A percentile compares a stretch with the other conserved stretches of the same genome.
These are phyloP conservation scores for Musa itinerans DNA, from an alignment of 176 grass and related monocot genomes.

Conservation along the genomic window DNA sequence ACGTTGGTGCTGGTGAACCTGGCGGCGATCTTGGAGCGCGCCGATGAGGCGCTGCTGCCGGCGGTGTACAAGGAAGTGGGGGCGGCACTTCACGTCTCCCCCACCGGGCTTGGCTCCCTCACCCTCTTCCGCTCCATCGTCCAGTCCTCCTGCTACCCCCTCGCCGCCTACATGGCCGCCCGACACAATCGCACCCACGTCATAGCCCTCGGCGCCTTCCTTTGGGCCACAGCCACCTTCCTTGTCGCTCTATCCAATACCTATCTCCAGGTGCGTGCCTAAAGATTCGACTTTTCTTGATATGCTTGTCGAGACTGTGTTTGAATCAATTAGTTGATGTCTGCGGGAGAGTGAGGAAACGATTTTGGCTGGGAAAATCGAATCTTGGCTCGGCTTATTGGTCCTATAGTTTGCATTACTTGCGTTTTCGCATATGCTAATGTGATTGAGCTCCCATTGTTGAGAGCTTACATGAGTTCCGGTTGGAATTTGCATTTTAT, in stretches of 20 bases:
- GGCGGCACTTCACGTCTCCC: slow-evolving; percentile 52
- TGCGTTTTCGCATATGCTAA: too few species aligned
- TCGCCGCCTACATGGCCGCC: slow-evolving; percentile 65
- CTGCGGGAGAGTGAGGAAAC: too few species aligned
- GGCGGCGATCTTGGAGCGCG: slow-evolving; percentile 79
- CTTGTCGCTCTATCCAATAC: slow-evolving; percentile 64
- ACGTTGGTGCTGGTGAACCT: slow-evolving; percentile 66
- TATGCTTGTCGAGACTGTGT: too few species aligned
- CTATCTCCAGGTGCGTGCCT: slow-evolving; percentile 41
- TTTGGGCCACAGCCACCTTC: slow-evolving; percentile 90
- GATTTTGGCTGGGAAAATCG: too few species aligned
- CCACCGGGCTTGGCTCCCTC: slow-evolving; percentile 55
- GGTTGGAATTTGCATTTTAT: too few species aligned
- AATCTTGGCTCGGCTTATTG: too few species aligned
- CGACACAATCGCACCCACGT: slow-evolving; percentile 75
- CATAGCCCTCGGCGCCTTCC: slow-evolving; percentile 59
- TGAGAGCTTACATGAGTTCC: too few species aligned
- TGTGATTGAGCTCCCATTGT: too few species aligned
- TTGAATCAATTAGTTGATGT: too few species aligned
- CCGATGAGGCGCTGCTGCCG: slow-evolving; percentile 84
- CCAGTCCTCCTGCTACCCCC: slow-evolving; percentile 70
- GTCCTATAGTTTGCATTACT: too few species aligned
- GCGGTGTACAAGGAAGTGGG: slow-evolving; percentile 81
- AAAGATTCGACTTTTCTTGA: not conserved
- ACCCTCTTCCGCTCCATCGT: slow-evolving; percentile 77